Evolutionary conservation across 306 rosid genomes (phyloP).

Genomic region (Malus domestica): ASM211411v1 NC_041791.1:31627501-31628000

Average conservation of each 20-base stretch:
- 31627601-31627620: background rate
- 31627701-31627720: conserved; percentile 1
- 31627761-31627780: conserved; percentile 12
- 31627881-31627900: conserved; percentile 7
- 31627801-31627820: conserved; percentile 13
- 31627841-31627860: conserved; percentile 26
- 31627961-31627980: background rate
- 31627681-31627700: background rate
- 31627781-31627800: conserved; percentile 27
- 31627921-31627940: background rate
- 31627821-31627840: conserved; percentile 27
- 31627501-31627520: background rate
- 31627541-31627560: background rate
- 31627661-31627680: background rate
- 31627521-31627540: background rate
- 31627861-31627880: conserved; percentile 20
- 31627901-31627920: conserved; percentile 5
- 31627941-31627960: background rate
- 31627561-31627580: background rate
- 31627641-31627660: background rate
- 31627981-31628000: background rate
- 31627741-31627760: conserved; percentile 5
- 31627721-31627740: background rate
- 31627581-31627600: background rate
- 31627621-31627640: background rate